Evolutionary conservation across 1,139 yeast species (phyloP).

Genomic region (Hansenula sp.): DNA sequence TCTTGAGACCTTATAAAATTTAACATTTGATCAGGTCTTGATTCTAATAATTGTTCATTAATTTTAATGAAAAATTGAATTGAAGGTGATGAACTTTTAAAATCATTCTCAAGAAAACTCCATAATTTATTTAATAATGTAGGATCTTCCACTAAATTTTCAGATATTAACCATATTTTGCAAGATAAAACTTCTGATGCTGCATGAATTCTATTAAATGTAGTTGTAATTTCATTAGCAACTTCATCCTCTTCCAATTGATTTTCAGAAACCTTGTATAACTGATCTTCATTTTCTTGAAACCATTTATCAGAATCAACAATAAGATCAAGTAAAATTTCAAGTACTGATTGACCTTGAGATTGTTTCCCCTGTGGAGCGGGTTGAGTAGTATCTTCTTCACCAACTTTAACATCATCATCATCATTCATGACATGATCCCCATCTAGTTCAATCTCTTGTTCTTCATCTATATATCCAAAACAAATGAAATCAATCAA

Average conservation of each 20-base stretch:
- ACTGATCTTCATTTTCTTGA: slow-evolving; percentile 14
- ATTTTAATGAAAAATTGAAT: slow-evolving; percentile 80
- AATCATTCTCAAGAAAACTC: slow-evolving; percentile 52
- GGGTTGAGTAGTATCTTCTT: slow-evolving; percentile 19
- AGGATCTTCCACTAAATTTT: slow-evolving; percentile 78
- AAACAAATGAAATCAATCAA: slow-evolving; percentile 46
- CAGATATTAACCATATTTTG: slow-evolving; percentile 95
- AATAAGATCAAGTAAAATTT: slow-evolving; percentile 18
- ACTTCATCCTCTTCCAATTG: slow-evolving; percentile 13
- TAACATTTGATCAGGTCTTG: slow-evolving; percentile 56
- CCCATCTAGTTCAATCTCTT: slow-evolving; percentile 14
- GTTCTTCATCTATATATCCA: slow-evolving; percentile 29
- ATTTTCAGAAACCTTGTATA: slow-evolving; percentile 6
- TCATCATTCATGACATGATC: slow-evolving; percentile 18
- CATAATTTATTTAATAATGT: slow-evolving; percentile 66
- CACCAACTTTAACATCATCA: slow-evolving; percentile 23
- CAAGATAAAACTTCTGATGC: slow-evolving; percentile 87
- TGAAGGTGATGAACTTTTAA: slow-evolving; percentile 41
- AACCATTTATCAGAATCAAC: slow-evolving; percentile 23
- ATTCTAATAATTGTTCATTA: slow-evolving; percentile 84
- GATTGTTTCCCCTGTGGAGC: slow-evolving; percentile 3
- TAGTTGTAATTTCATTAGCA: slow-evolving; percentile 8
- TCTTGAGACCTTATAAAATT: slow-evolving; percentile 50
- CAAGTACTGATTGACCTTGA: slow-evolving; percentile 14
- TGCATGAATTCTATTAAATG: slow-evolving; percentile 44